Conservation (phyloP, 805 yeast genomes). For the Ogataea nakhonphanomensis region DNA sequence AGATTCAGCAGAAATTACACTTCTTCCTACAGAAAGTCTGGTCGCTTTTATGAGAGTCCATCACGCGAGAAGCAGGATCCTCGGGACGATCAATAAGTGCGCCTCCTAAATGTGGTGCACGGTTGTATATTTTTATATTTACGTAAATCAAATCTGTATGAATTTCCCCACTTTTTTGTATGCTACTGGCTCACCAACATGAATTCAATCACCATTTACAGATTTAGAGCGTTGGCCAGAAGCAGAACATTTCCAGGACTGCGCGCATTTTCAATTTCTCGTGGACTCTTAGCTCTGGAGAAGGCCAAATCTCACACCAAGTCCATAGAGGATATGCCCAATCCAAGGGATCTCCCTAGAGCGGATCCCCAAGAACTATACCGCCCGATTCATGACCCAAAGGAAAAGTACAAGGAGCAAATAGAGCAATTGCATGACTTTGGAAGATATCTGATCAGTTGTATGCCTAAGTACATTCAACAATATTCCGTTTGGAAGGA, state of each 20-base stretch:
- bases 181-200: too few relatives aligned
- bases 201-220: too few relatives aligned
- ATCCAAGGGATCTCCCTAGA: slow-evolving; percentile 34
- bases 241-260: too few relatives aligned
- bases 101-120: not conserved
- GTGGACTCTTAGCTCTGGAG: not conserved
- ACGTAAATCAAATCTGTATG: not conserved
- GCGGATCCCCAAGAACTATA: slow-evolving; percentile 32
- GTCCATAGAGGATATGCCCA: slow-evolving; percentile 29
- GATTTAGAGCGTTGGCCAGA: too few relatives aligned
- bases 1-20: slow-evolving; percentile 19
- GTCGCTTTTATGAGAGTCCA: slow-evolving; percentile 16
- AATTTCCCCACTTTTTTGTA: slow-evolving; percentile 5
- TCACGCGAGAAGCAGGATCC: slow-evolving; percentile 11
- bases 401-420: slow-evolving; percentile 66
- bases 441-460: slow-evolving; percentile 73
- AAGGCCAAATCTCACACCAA: slow-evolving; percentile 5
- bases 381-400: slow-evolving; percentile 66
- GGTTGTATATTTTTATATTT: not conserved
- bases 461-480: slow-evolving; percentile 78
- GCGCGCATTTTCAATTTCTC: too few relatives aligned
- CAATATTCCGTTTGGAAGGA: slow-evolving; percentile 89
- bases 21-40: slow-evolving; percentile 15
- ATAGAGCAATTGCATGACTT: slow-evolving; percentile 73
- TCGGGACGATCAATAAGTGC: not conserved